Conservation (phyloP, 257 asterid genomes). For the Solanum acaule region DNA sequence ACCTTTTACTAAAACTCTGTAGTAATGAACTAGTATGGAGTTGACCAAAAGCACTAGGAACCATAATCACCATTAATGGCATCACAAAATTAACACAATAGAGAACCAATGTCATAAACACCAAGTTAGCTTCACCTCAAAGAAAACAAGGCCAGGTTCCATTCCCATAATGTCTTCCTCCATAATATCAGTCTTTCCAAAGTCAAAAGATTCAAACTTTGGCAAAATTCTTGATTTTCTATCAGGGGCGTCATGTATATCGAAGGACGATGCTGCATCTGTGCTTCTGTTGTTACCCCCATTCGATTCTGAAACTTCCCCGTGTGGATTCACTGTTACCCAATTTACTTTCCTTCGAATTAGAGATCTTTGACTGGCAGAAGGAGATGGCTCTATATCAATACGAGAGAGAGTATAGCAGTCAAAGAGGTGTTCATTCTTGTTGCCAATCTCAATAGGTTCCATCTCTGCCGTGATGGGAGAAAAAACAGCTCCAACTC, state of each 20-base stretch:
- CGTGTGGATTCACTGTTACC: slow-evolving; percentile 81
- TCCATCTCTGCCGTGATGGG: slow-evolving; percentile 96
- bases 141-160: slow-evolving; percentile 95
- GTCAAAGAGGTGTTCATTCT: slow-evolving; percentile 71
- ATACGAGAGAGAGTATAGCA: slow-evolving; percentile 67
- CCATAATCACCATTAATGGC: not conserved
- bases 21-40: not conserved
- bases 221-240: slow-evolving; percentile 36
- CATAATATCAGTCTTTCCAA: slow-evolving; percentile 76
- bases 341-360: slow-evolving; percentile 69
- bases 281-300: slow-evolving; percentile 18
- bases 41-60: not conserved
- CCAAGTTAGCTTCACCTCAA: slow-evolving; percentile 54
- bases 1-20: not conserved
- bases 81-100: not conserved
- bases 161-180: slow-evolving; percentile 94
- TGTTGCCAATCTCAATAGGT: slow-evolving; percentile 76
- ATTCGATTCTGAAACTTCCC: slow-evolving; percentile 44
- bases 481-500: slow-evolving; percentile 96
- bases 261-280: slow-evolving; percentile 15
- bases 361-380: slow-evolving; percentile 43
- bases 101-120: not conserved
- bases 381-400: slow-evolving; percentile 41
- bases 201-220: slow-evolving; percentile 68
- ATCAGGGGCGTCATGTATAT: slow-evolving; percentile 10